Evolutionary conservation across 2,329 filamentous ascomycete genomes (phyloP).

Genomic region (Epichloe gansuensis): DNA sequence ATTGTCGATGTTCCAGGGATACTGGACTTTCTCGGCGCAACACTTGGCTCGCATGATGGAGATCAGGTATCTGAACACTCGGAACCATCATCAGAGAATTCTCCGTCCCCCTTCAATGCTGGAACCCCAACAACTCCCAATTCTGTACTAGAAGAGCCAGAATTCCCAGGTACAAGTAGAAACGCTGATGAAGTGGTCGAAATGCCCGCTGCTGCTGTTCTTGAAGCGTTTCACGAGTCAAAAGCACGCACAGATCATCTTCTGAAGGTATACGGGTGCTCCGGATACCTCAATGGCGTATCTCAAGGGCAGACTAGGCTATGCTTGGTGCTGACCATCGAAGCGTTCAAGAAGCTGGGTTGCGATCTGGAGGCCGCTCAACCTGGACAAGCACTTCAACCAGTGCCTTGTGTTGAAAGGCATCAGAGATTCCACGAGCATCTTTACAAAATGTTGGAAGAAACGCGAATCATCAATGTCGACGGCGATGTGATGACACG

Average conservation of each 20-base stretch:
- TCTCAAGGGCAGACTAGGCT: not conserved
- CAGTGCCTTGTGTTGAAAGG: not conserved
- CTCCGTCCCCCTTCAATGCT: not conserved
- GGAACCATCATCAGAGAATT: not conserved
- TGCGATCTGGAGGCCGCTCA: not conserved
- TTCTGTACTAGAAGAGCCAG: not conserved
- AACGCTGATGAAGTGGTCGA: not conserved
- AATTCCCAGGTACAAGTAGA: not conserved
- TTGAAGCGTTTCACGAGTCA: not conserved
- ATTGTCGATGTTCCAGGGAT: slow-evolving; percentile 4
- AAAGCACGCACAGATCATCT: not conserved
- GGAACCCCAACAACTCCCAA: not conserved
- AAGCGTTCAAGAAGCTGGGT: not conserved
- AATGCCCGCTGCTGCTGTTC: not conserved
- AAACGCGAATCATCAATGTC: slow-evolving; percentile 4
- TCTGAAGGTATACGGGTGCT: not conserved
- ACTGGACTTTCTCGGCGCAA: not conserved
- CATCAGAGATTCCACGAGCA: not conserved
- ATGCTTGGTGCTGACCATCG: not conserved
- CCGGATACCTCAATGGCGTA: not conserved
- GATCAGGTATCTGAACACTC: not conserved
- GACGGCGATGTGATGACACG: slow-evolving; percentile 2
- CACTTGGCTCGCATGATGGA: not conserved
- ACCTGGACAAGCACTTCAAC: not conserved
- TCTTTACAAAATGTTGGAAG: not conserved